Base-by-base conservation (phyloP, 768 basidiomycete species). In the Agaricus blazei region DNA sequence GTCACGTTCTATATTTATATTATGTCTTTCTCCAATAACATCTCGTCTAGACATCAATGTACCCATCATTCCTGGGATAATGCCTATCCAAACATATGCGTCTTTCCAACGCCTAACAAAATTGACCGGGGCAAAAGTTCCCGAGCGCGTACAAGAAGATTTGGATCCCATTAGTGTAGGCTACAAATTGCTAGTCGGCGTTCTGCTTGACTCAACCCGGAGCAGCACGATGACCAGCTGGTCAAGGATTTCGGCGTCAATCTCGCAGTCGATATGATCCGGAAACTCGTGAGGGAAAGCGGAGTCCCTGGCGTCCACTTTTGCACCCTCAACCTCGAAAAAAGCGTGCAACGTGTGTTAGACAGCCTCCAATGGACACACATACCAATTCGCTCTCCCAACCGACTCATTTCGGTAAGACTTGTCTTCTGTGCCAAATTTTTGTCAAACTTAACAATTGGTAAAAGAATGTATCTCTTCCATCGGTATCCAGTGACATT, bases 61-160 rank as follows among this genome's bases (percentile, higher is more conserved):
- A 1, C 96, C 97, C 0, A 84, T 99, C 61, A 87, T 99, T 58
- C 93, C 97, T 8, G 93, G 95, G 9, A 84, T 98, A 52, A 97
- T 98, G 94, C 96, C 97, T 0, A 93, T 99, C 54, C 97, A 98
- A 66, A 98, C 91, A 24, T 96, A 94, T 67, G 83, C 88, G 3
- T 97, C 97, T 0, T 98, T 99, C 71, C 75, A 88, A 44, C 85
- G 97, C 45, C 75, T 98, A 62, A 90, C 87, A 23, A 97, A 95
- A 67, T 76, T 99, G 43, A 95, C 92, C 59, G 88, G 89, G 15
- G 83, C 86, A 3, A 76, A 76, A 23, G 85, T 98, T 15, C 96
- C 60, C 8, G 34, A 28, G 11, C 45, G 53, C 31, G 36, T 61
- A 4, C 56, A 59, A 29, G 56, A 48, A 6, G 58, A 43, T 27